phyloP scores from a whole-genome alignment of 345 rosid species.

The Trapa incisa region DNA sequence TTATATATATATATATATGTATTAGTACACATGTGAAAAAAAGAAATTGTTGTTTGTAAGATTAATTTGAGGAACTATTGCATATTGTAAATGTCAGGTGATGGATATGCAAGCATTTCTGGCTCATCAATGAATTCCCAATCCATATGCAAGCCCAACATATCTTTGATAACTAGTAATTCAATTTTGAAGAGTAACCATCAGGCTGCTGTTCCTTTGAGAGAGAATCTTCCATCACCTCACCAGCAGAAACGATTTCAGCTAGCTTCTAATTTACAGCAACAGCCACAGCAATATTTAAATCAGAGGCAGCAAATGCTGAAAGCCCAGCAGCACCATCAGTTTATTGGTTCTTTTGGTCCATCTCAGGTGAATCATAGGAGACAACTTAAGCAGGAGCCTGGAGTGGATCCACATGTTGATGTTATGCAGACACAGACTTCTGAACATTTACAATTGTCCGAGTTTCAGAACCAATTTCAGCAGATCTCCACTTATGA shows the following conservation, averaged over 20 bases:
- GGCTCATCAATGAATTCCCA: constrained; percentile 45
- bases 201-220: constrained; percentile 31
- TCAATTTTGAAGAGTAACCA: constrained; percentile 37
- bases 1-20: background rate
- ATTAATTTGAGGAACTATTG: background rate
- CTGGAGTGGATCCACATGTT: constrained; percentile 41
- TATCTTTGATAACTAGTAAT: constrained; percentile 39
- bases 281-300: constrained; percentile 38
- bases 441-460: constrained; percentile 43
- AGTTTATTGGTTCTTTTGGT: constrained; percentile 37
- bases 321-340: constrained; percentile 54
- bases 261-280: constrained; percentile 47
- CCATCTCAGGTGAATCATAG: constrained; percentile 41
- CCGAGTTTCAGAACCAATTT: constrained; percentile 57
- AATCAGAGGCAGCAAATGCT: constrained; percentile 44
- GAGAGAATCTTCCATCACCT: constrained; percentile 38
- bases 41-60: background rate
- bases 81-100: constrained; percentile 35
- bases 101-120: constrained; percentile 44
- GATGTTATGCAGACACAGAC: constrained; percentile 42
- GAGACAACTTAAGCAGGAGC: constrained; percentile 51
- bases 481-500: constrained; percentile 53
- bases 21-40: background rate
- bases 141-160: constrained; percentile 42
- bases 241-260: constrained; percentile 59